Conservation (phyloP, 768 basidiomycete species). For the Naganishia vaughanmartiniae region DNA sequence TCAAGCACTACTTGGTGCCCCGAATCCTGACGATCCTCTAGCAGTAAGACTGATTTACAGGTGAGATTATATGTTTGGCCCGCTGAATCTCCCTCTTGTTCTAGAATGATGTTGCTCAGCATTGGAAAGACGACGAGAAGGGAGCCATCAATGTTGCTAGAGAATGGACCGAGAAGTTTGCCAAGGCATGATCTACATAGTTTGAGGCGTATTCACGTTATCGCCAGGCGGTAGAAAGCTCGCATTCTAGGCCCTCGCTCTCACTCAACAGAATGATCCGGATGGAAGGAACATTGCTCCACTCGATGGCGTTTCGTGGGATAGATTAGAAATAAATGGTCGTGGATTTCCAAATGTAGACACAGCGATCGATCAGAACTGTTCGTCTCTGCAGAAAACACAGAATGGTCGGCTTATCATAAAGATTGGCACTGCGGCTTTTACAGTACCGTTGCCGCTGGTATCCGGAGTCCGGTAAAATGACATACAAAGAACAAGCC, state of each 20-base stretch:
- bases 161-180: conserved; percentile 94
- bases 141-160: conserved; percentile 86
- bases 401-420: neutral
- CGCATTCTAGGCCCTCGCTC: no score
- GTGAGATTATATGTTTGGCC: no score
- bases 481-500: neutral
- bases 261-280: neutral
- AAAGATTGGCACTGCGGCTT: neutral
- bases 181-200: conserved; percentile 44
- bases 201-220: neutral
- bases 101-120: conserved; percentile 67
- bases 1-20: conserved; percentile 92
- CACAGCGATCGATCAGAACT: neutral
- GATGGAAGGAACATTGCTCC: neutral
- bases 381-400: neutral
- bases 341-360: neutral
- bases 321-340: neutral
- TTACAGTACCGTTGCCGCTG: neutral
- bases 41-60: conserved; percentile 30
- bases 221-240: neutral
- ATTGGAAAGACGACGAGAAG: conserved; percentile 96
- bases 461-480: neutral
- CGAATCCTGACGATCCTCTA: conserved; percentile 67
- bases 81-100: neutral
- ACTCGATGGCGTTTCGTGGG: neutral